Percentiles rank a stretch among this genome's conserved stretches.
These are phyloP conservation scores for Acanthamoeba lugdunensis DNA, from an alignment of 208 protist species.

Conservation along the genomic window DNA sequence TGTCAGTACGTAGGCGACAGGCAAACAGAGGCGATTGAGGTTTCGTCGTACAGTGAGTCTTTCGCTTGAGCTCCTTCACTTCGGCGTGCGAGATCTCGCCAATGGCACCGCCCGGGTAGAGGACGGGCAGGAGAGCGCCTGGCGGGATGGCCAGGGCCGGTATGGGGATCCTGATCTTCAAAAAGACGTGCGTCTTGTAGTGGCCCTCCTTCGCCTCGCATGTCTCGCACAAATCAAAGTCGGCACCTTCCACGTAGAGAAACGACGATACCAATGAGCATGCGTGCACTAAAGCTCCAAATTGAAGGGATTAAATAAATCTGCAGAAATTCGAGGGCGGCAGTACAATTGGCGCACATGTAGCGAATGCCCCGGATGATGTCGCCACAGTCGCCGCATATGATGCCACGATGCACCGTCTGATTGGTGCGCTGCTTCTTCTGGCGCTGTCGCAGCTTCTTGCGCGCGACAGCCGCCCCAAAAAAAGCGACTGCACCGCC, in stretches of 20 bases:
- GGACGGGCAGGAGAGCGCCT: conserved; percentile 59
- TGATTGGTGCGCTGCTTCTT: conserved; percentile 37
- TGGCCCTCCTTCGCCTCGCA: conserved; percentile 54
- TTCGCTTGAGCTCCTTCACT: conserved; percentile 59
- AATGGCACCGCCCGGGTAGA: conserved; percentile 52
- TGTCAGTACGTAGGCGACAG: neutral
- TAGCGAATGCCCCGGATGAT: conserved; percentile 79
- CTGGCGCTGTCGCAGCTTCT: conserved; percentile 57
- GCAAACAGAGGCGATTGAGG: neutral
- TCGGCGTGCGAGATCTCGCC: conserved; percentile 44
- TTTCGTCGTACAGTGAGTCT: conserved; percentile 68
- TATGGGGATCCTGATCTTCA: conserved; percentile 74
- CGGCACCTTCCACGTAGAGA: conserved; percentile 23
- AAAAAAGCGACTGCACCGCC: conserved; percentile 33
- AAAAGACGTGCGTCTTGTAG: conserved; percentile 63
- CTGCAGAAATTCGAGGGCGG: conserved; percentile 38
- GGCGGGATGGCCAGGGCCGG: conserved; percentile 54
- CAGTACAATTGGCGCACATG: conserved; percentile 82
- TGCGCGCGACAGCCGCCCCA: conserved; percentile 8
- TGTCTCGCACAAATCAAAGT: conserved; percentile 56
- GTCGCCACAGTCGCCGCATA: conserved; percentile 48
- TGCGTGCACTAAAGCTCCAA: neutral
- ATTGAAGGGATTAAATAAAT: neutral
- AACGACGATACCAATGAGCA: neutral
- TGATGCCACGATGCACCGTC: conserved; percentile 58